Conservation (phyloP, 2,329 filamentous ascomycete genomes). For the Allantophomopsis lycopodina region DNA sequence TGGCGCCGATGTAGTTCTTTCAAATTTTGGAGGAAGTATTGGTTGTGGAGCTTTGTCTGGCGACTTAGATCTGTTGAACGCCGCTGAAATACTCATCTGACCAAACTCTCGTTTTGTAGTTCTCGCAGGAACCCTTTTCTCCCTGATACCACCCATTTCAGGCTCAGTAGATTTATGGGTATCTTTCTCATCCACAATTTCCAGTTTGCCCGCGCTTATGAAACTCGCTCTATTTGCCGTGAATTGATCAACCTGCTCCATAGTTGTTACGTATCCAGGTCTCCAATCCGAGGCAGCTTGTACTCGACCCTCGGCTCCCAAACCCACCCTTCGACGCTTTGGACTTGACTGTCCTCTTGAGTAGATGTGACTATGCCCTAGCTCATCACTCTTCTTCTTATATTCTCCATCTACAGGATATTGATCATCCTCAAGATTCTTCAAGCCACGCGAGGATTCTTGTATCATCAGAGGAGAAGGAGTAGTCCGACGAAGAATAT, state of each 20-base stretch:
- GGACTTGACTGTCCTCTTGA: slow-evolving; percentile 9
- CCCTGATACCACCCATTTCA: slow-evolving; percentile 1
- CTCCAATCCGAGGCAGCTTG: slow-evolving; percentile 21
- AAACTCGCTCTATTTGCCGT: slow-evolving; percentile 32
- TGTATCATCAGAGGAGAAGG: slow-evolving; percentile 32
- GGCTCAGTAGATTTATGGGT: not conserved
- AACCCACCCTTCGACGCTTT: slow-evolving; percentile 15
- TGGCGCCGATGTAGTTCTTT: not conserved
- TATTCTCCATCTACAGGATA: slow-evolving; percentile 50
- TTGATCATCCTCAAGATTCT: slow-evolving; percentile 48
- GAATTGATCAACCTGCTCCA: slow-evolving; percentile 46
- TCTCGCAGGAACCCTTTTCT: slow-evolving; percentile 2
- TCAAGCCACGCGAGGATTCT: slow-evolving; percentile 33
- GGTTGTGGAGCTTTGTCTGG: not conserved
- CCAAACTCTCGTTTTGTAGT: slow-evolving; percentile 5
- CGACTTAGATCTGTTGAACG: slow-evolving; percentile 7
- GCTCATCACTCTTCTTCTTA: slow-evolving; percentile 20
- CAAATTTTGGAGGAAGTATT: not conserved
- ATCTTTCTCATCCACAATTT: not conserved
- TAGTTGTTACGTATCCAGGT: slow-evolving; percentile 39
- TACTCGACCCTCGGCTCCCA: slow-evolving; percentile 1
- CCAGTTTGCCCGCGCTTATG: slow-evolving; percentile 11
- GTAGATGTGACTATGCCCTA: slow-evolving; percentile 12
- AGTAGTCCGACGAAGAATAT: slow-evolving; percentile 52
- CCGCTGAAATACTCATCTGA: slow-evolving; percentile 11